A percentile compares a stretch with the other conserved stretches of the same genome.
Evolutionary conservation across 2,329 filamentous ascomycete genomes (phyloP).

Genomic region (Paraphoma chrysanthemicola): DNA sequence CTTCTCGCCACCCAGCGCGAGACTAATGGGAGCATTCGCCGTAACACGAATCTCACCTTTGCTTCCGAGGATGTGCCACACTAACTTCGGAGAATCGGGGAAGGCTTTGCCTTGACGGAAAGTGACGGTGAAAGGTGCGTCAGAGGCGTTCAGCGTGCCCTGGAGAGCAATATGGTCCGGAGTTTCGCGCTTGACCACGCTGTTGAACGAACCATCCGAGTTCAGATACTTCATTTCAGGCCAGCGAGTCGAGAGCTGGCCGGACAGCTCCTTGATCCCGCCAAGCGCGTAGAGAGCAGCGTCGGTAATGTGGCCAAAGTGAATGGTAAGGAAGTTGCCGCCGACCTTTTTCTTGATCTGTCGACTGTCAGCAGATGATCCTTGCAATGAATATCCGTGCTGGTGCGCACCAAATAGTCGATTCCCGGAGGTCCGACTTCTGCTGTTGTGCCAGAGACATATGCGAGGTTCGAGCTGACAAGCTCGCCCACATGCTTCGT

Average conservation of each 20-base stretch:
- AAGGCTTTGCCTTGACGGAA: slow-evolving; percentile 61
- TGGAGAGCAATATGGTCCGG: slow-evolving; percentile 43
- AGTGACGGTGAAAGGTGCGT: slow-evolving; percentile 40
- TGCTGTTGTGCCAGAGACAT: slow-evolving; percentile 26
- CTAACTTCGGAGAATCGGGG: slow-evolving; percentile 52
- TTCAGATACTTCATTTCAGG: slow-evolving; percentile 20
- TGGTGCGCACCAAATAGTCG: no score
- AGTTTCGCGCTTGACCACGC: background rate
- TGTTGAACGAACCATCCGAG: background rate
- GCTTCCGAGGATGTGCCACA: slow-evolving; percentile 61
- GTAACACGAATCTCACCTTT: slow-evolving; percentile 47
- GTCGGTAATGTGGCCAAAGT: background rate
- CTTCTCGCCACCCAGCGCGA: slow-evolving; percentile 47
- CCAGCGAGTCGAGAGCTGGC: slow-evolving; percentile 4
- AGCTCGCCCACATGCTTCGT: slow-evolving; percentile 53
- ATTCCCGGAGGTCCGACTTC: no score
- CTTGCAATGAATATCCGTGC: slow-evolving; percentile 9
- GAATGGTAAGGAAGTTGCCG: slow-evolving; percentile 47
- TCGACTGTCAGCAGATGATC: slow-evolving; percentile 47
- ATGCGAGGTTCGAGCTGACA: slow-evolving; percentile 36
- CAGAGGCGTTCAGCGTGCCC: slow-evolving; percentile 42
- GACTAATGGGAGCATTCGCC: slow-evolving; percentile 31
- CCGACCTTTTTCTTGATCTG: slow-evolving; percentile 54
- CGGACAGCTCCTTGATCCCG: slow-evolving; percentile 10
- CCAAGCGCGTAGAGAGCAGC: background rate